phyloP scores from a whole-genome alignment of 1,139 yeast genomes.

The Maudiozyma humilis region DNA sequence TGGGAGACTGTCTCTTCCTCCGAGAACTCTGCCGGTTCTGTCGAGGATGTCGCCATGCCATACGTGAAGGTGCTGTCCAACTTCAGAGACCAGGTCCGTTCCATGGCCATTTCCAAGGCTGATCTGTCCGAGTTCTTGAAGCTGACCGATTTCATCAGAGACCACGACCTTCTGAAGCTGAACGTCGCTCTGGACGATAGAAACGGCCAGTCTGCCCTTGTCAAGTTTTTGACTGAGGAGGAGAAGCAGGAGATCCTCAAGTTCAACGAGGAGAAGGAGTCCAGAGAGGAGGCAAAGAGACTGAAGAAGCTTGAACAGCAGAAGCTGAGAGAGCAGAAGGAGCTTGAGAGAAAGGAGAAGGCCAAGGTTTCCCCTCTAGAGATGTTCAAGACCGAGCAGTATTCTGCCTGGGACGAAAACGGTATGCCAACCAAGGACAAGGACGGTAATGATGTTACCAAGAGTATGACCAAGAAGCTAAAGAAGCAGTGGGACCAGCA shows the following conservation, averaged over 20 bases:
- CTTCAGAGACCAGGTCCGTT: conserved; percentile 77
- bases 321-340: conserved; percentile 47
- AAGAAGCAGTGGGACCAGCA: conserved; percentile 71
- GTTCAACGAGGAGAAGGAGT: conserved; percentile 53
- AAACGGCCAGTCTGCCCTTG: conserved; percentile 58
- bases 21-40: conserved; percentile 29
- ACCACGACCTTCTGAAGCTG: conserved; percentile 55
- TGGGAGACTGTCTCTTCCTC: conserved; percentile 48
- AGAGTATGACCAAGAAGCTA: conserved; percentile 77
- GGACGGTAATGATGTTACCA: conserved; percentile 80
- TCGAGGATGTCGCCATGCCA: conserved; percentile 70
- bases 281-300: conserved; percentile 42
- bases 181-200: conserved; percentile 89
- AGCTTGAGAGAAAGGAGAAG: conserved; percentile 56
- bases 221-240: conserved; percentile 64
- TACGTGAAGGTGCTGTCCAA: conserved; percentile 66
- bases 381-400: conserved; percentile 55
- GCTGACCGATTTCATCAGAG: conserved; percentile 52
- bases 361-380: conserved; percentile 65
- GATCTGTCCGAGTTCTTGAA: conserved; percentile 48
- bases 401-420: conserved; percentile 69
- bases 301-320: conserved; percentile 39
- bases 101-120: conserved; percentile 58
- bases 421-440: conserved; percentile 77
- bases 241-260: conserved; percentile 60